phyloP scores from a whole-genome alignment of 768 basidiomycete species.

The Galerina marginata region DNA sequence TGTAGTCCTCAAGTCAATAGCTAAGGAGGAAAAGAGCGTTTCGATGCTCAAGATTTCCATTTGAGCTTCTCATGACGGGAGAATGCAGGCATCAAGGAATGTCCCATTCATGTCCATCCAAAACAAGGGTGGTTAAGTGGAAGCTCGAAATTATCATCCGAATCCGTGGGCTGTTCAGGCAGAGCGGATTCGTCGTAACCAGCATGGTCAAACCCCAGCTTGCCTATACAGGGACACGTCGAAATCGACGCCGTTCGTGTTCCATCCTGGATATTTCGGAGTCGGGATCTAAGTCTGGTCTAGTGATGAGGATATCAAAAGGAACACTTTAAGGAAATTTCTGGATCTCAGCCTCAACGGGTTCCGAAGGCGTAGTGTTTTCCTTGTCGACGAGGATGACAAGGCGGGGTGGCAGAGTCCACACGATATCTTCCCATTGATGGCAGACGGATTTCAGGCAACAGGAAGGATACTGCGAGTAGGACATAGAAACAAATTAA shows the following conservation, averaged over 20 bases:
- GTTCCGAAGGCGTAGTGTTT: not conserved
- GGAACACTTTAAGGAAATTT: not conserved
- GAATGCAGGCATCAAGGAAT: not conserved
- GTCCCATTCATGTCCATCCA: not conserved
- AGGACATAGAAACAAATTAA: too few relatives aligned
- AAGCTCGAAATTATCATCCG: not conserved
- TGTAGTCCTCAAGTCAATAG: not conserved
- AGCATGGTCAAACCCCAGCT: not conserved
- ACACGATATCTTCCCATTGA: not conserved
- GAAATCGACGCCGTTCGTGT: not conserved
- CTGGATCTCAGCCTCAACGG: not conserved
- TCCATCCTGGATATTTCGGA: not conserved
- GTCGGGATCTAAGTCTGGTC: not conserved
- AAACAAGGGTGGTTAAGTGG: not conserved
- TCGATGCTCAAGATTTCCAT: not conserved
- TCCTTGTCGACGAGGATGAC: conserved; percentile 1
- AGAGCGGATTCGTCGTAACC: not conserved
- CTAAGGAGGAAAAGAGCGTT: not conserved
- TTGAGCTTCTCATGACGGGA: not conserved
- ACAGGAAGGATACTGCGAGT: too few relatives aligned
- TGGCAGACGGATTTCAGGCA: not conserved
- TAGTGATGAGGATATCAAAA: conserved; percentile 1
- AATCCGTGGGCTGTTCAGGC: not conserved
- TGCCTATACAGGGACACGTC: not conserved
- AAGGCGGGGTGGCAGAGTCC: not conserved